Percentiles rank a stretch among this genome's conserved stretches.
These are phyloP conservation scores for Globisporangium parvum DNA, from an alignment of 352 stramenopile species.

Conservation along the genomic window DNA sequence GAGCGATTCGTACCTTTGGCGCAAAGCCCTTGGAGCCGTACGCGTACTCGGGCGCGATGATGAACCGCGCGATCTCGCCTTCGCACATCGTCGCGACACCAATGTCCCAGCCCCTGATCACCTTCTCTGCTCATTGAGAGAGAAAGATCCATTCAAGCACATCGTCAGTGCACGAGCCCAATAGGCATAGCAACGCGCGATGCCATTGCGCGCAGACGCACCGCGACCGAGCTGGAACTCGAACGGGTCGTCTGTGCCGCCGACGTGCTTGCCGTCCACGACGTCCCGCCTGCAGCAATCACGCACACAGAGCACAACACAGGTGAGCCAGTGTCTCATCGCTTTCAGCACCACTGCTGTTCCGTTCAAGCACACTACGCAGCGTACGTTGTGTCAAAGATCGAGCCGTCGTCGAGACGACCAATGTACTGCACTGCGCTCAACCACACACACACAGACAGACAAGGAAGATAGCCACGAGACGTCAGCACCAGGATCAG, in stretches of 20 bases:
- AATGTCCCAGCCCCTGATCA: slow-evolving; percentile 85
- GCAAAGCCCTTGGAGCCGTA: slow-evolving; percentile 77
- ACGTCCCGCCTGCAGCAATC: slow-evolving; percentile 52
- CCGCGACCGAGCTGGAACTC: slow-evolving; percentile 80
- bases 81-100: slow-evolving; percentile 74
- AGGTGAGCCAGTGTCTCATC: background rate
- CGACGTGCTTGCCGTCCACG: slow-evolving; percentile 74
- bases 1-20: slow-evolving; percentile 63
- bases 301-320: background rate
- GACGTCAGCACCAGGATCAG: background rate
- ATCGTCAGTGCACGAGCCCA: background rate
- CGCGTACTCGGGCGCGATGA: slow-evolving; percentile 76
- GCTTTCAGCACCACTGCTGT: background rate
- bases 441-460: background rate
- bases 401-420: slow-evolving; percentile 71
- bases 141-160: background rate
- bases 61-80: slow-evolving; percentile 76
- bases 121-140: slow-evolving; percentile 45
- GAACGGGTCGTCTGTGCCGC: slow-evolving; percentile 78
- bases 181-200: background rate
- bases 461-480: too few relatives aligned
- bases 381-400: slow-evolving; percentile 86
- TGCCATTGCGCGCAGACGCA: slow-evolving; percentile 16
- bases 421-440: slow-evolving; percentile 77
- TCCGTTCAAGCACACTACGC: slow-evolving; percentile 5